Evolutionary conservation across 768 basidiomycete genomes (phyloP).

Genomic region (Phanerochaete sordida): DNA sequence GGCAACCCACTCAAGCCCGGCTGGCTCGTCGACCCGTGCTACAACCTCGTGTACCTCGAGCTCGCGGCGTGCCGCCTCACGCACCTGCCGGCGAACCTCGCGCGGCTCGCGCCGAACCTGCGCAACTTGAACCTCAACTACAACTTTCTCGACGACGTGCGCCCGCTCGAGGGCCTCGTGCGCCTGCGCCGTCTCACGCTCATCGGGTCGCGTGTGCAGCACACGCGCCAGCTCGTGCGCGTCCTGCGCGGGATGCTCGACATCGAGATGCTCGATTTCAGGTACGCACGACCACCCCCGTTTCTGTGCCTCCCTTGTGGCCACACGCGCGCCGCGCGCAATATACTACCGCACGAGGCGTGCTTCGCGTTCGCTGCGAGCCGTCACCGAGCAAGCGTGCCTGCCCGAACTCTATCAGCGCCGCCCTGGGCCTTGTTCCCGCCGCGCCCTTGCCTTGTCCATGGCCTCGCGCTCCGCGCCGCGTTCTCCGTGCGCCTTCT

Average conservation of each 20-base stretch:
- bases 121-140: slow-evolving; percentile 94
- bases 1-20: slow-evolving; percentile 64
- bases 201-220: slow-evolving; percentile 78
- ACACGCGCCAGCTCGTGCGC: slow-evolving; percentile 69
- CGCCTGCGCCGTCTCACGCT: slow-evolving; percentile 81
- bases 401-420: neutral
- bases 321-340: neutral
- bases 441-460: no score
- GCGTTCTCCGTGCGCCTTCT: no score
- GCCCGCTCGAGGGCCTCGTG: slow-evolving; percentile 63
- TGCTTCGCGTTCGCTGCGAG: no score
- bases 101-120: slow-evolving; percentile 72
- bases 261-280: slow-evolving; percentile 87
- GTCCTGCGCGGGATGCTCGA: slow-evolving; percentile 69
- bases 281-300: slow-evolving; percentile 42
- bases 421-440: neutral
- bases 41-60: slow-evolving; percentile 91
- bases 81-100: slow-evolving; percentile 65
- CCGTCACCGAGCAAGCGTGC: neutral
- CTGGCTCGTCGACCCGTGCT: slow-evolving; percentile 73
- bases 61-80: slow-evolving; percentile 83
- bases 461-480: no score
- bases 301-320: neutral
- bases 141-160: slow-evolving; percentile 83
- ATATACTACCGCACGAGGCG: neutral